These are phyloP conservation scores for Aspergillus sparsus DNA, from an alignment of 495 filamentous ascomycete species.

Conservation along the genomic window DNA sequence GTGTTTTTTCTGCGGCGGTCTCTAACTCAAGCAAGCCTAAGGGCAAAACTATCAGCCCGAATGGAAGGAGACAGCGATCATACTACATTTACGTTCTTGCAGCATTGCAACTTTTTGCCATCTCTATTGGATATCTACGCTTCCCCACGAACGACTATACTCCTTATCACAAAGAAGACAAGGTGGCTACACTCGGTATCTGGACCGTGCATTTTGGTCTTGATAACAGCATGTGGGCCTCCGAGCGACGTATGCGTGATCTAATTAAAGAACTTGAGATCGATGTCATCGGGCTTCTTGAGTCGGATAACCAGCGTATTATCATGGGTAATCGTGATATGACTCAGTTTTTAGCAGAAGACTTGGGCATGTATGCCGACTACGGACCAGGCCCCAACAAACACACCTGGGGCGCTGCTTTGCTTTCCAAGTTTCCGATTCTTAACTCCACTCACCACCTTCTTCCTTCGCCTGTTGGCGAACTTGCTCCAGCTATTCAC, in stretches of 20 bases:
- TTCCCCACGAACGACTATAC: slow-evolving; percentile 92
- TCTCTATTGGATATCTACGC: slow-evolving; percentile 82
- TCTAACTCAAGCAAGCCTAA: slow-evolving; percentile 48
- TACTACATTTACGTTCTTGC: slow-evolving; percentile 77
- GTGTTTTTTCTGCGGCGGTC: slow-evolving; percentile 76
- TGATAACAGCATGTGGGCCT: slow-evolving; percentile 99
- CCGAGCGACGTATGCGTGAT: slow-evolving; percentile 90
- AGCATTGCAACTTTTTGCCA: slow-evolving; percentile 73
- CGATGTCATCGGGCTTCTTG: slow-evolving; percentile 91
- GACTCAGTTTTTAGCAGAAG: slow-evolving; percentile 92
- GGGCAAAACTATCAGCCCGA: slow-evolving; percentile 54
- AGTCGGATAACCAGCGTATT: slow-evolving; percentile 92
- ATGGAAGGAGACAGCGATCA: slow-evolving; percentile 55
- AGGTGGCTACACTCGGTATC: slow-evolving; percentile 87
- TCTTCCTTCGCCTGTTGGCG: slow-evolving; percentile 88
- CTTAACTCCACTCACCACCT: slow-evolving; percentile 96
- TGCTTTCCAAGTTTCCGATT: slow-evolving; percentile 97
- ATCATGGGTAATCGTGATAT: slow-evolving; percentile 99
- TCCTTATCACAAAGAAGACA: slow-evolving; percentile 85
- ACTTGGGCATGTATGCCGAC: slow-evolving; percentile 97
- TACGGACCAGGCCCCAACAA: slow-evolving; percentile 98
- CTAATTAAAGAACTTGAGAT: slow-evolving; percentile 91
- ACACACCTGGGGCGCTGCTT: slow-evolving; percentile 94
- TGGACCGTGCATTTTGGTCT: slow-evolving; percentile 99
- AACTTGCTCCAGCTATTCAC: slow-evolving; percentile 94